Evolutionary conservation across 2,329 filamentous ascomycete genomes (phyloP).

Genomic region (Aulographum hederae): DNA sequence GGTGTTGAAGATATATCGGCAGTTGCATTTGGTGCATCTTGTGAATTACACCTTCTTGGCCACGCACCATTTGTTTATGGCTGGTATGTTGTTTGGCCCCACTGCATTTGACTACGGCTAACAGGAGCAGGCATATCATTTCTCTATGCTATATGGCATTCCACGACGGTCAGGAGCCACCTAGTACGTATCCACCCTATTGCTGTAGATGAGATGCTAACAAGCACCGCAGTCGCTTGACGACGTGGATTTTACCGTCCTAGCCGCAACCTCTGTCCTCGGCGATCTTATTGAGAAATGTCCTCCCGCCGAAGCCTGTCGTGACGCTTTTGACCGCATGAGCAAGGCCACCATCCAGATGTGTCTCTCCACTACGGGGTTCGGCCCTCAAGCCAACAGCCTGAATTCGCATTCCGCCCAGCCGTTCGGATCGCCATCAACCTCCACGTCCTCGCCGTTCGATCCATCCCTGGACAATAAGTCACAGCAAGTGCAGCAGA

Average conservation of each 20-base stretch:
- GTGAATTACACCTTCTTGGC: constrained; percentile 95
- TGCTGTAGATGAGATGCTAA: too few relatives aligned
- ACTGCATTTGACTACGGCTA: constrained; percentile 6
- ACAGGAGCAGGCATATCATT: constrained; percentile 77
- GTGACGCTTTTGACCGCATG: constrained; percentile 87
- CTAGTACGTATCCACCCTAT: constrained; percentile 58
- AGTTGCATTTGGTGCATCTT: constrained; percentile 69
- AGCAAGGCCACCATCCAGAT: constrained; percentile 91
- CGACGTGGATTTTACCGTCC: constrained; percentile 92
- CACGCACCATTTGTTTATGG: constrained; percentile 94
- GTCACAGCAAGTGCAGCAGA: constrained; percentile 1
- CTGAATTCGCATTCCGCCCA: constrained; percentile 1
- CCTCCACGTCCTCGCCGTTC: background rate
- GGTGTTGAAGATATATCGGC: constrained; percentile 76
- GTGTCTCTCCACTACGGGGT: constrained; percentile 74
- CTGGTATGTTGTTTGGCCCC: constrained; percentile 35
- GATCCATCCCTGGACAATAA: background rate
- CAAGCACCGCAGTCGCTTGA: constrained; percentile 81
- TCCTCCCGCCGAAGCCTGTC: constrained; percentile 82
- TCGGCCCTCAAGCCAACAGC: constrained; percentile 31
- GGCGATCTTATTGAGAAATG: constrained; percentile 87
- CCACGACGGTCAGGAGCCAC: constrained; percentile 66
- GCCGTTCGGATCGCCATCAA: too few relatives aligned
- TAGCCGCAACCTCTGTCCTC: constrained; percentile 83
- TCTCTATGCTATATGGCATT: constrained; percentile 95